Evolutionary conservation across 2,329 filamentous ascomycete genomes (phyloP).

Genomic region (Alternaria sp.): DNA sequence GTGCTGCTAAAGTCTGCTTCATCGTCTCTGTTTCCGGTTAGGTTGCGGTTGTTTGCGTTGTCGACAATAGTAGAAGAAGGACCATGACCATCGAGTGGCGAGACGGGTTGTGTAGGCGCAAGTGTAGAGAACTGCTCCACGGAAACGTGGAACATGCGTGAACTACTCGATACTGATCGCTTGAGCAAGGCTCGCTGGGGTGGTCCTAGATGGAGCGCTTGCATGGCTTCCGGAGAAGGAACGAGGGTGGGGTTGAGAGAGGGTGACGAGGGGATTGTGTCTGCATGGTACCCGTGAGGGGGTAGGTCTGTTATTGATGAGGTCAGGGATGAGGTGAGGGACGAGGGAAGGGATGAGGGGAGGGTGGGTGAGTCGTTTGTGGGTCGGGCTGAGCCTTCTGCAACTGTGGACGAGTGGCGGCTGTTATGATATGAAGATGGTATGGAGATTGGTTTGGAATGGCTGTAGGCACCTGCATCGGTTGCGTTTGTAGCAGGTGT

Average conservation of each 20-base stretch:
- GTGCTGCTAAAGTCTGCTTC: slow-evolving; percentile 6
- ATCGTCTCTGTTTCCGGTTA: not conserved
- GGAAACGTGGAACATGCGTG: slow-evolving; percentile 7
- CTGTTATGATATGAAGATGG: slow-evolving; percentile 2
- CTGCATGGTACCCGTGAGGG: not conserved
- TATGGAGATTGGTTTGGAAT: slow-evolving; percentile 3
- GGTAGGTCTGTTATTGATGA: not conserved
- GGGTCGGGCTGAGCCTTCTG: not conserved
- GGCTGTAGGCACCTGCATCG: not conserved
- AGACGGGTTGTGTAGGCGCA: not conserved
- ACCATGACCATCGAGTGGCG: not conserved
- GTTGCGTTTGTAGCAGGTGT: not conserved
- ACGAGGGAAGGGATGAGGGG: not conserved
- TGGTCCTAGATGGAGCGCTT: slow-evolving; percentile 5
- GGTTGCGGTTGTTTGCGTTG: not conserved
- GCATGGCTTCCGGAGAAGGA: slow-evolving; percentile 4
- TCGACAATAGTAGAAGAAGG: not conserved
- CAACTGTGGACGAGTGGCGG: not conserved
- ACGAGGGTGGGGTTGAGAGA: slow-evolving; percentile 1
- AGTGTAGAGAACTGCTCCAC: not conserved
- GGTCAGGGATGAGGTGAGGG: not conserved
- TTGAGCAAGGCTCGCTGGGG: not conserved
- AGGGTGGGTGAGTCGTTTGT: not conserved
- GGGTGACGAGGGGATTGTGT: not conserved
- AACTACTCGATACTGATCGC: not conserved